Evolutionary conservation across 2,329 filamentous ascomycete genomes (phyloP).

Genomic region (Colletotrichum trifolii): DNA sequence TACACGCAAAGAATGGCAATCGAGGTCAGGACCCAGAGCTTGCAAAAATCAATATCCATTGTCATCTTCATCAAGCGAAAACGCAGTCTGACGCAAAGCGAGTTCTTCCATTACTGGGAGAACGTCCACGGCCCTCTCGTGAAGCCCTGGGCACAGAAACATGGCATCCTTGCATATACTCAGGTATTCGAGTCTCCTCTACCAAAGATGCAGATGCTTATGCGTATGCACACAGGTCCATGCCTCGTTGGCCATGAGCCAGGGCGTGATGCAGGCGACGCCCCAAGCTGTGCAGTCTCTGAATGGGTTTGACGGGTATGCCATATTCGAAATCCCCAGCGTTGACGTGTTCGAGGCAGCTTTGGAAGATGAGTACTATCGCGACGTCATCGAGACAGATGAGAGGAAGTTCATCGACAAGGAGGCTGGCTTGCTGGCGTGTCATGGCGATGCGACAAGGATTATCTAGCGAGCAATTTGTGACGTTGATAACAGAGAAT

Average conservation of each 20-base stretch:
- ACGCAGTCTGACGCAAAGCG: constrained; percentile 41
- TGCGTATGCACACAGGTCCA: constrained; percentile 39
- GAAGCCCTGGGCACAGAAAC: constrained; percentile 47
- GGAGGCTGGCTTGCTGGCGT: constrained; percentile 40
- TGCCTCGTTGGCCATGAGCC: constrained; percentile 41
- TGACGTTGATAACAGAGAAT: neutral
- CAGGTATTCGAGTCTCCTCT: constrained; percentile 38
- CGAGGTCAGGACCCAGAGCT: neutral
- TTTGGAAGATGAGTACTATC: constrained; percentile 46
- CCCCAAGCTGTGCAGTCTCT: constrained; percentile 37
- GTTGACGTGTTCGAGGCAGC: constrained; percentile 42
- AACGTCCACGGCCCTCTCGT: constrained; percentile 47
- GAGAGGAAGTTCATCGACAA: constrained; percentile 46
- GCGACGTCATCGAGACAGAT: constrained; percentile 44
- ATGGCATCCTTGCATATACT: constrained; percentile 46
- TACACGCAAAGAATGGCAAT: too few relatives aligned
- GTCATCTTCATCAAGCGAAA: constrained; percentile 43
- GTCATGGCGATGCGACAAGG: constrained; percentile 38
- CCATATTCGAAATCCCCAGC: constrained; percentile 44
- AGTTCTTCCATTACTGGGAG: constrained; percentile 50
- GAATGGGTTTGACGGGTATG: constrained; percentile 45
- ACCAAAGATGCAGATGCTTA: neutral
- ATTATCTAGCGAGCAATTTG: constrained; percentile 23
- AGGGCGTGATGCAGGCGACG: constrained; percentile 34
- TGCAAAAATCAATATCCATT: constrained; percentile 25